A percentile compares a stretch with the other conserved stretches of the same genome.
These are phyloP conservation scores for Leccinum angustisporum DNA, from an alignment of 1,284 basidiomycete species.

Conservation along the genomic window DNA sequence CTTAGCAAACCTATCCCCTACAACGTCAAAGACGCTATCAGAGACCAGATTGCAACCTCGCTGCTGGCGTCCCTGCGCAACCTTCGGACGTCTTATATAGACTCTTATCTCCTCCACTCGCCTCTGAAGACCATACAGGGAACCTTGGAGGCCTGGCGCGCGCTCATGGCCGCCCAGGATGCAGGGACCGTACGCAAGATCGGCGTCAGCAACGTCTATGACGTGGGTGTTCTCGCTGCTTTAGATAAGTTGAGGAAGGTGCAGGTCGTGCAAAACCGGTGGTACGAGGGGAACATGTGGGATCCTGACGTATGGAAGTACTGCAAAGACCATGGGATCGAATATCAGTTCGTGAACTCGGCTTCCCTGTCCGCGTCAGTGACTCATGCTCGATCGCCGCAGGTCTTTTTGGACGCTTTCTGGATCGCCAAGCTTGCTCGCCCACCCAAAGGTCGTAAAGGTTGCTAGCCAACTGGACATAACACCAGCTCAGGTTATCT, in stretches of 20 bases:
- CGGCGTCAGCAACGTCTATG: conserved; percentile 78
- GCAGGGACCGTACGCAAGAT: conserved; percentile 61
- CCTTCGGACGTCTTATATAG: conserved; percentile 67
- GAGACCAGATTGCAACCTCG: conserved; percentile 64
- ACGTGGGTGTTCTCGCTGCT: conserved; percentile 52
- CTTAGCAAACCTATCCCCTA: conserved; percentile 69
- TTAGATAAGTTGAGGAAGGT: conserved; percentile 56
- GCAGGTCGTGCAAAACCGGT: conserved; percentile 78
- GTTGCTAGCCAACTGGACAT: conserved; percentile 49
- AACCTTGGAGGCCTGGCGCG: conserved; percentile 68
- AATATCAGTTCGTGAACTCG: conserved; percentile 63
- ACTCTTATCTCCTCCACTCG: conserved; percentile 76
- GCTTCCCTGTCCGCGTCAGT: background rate
- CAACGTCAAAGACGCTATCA: conserved; percentile 51
- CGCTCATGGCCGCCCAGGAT: conserved; percentile 59
- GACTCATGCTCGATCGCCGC: conserved; percentile 3
- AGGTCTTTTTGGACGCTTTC: conserved; percentile 88
- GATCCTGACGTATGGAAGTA: conserved; percentile 60
- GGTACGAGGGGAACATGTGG: conserved; percentile 80
- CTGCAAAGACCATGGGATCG: conserved; percentile 55
- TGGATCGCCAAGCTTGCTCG: conserved; percentile 65
- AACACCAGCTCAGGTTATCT: conserved; percentile 66
- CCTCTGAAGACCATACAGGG: conserved; percentile 58
- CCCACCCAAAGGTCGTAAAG: conserved; percentile 44
- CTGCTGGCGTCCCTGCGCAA: conserved; percentile 64